Base-by-base conservation (phyloP, 495 filamentous ascomycete species). In the Penicillium soppii region DNA sequence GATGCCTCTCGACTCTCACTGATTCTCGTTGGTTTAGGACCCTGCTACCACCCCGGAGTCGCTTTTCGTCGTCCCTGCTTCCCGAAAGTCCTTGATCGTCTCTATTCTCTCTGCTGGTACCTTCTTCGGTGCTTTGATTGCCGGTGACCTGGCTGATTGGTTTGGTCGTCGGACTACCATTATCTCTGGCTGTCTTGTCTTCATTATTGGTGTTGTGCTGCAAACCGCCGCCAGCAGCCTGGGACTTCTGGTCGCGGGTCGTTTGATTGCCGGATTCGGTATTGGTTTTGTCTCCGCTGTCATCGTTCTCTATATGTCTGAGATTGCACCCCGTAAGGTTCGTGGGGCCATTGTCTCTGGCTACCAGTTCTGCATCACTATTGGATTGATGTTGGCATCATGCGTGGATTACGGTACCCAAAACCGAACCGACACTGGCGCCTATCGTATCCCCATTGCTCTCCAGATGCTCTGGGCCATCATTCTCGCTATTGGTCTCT, bases 51-150 rank as follows among this genome's bases (percentile, higher is more conserved):
- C 62, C 19, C 35, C 54, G 9, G 57, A 59, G 0, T 43, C 45
- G 0, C n/a, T n/a, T n/a, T 81, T 79, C 54, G 71, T 73, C 17
- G 56, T 84, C 20, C 67, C 74, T 4, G 68, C 76, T 9, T 75
- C 63, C 39, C 67, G 70, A 35, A 79, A 81, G 56, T 84, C 82
- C 5, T 75, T 89, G 25, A 88, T 88, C 58, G 83, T 83, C 54
- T 88, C 86, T 22, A 88, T 90, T 57, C 78, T 89, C 17, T 89
- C 87, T 22, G 79, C 76, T 57, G 87, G 87, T 59, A 90, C 87
- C 50, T 89, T 90, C 78, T 85, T 89, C 54, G 87, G 87, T 55
- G 84, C 87, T 49, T 63, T 90, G 47, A 76, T 87, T 40, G 85
- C 83, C 22, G 86, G 84, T 70, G 82, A 86, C 54, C 51, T 88